Evolutionary conservation across 1,284 basidiomycete species (phyloP), one percentile per base, ranked within the genome.

Genomic region (Ceratobasidium sp.): DNA sequence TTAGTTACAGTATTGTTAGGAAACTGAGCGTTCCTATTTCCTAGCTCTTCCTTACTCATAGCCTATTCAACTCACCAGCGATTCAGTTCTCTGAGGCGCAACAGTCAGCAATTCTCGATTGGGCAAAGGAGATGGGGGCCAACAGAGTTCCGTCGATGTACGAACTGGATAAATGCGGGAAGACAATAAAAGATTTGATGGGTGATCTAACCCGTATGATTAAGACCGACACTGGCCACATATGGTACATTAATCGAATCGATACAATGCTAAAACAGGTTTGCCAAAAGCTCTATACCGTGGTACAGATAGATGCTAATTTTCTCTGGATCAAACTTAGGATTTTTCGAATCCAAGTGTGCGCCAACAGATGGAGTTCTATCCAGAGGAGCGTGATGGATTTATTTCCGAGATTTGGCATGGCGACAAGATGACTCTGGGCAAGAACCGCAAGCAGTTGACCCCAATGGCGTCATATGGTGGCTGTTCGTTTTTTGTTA

Each of bases 91-190:
- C 74, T 3, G 69, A 75, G 47, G 43, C 54, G 31, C 76, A 78
- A 55, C 75, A 78, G 55, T 72, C 67, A 58, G 77, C 77, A 0
- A 50, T 79, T 3, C 71, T 79, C 3, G 22, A 20, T 0, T 79
- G 75, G 74, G 76, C 74, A 15, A 75, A 73, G 20, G 74, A 70
- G 10, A 38, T 79, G 17, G 74, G 76, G 0, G 75, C 74, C 17
- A 7, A 7, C 7, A 40, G 17, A 8, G 38, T 40, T 40, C 38
- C 38, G 38, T 8, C 38, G 17, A 40, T 40, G 38, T 40, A 40
- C 17, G 38, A 40, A 40, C 38, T 40, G 17, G 38, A 40, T 40
- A 40, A 40, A 40, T 40, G 38, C 17, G 8, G 17, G 17, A 40
- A 40, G 17, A 40, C 17, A 17, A 17, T 40, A 8, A 40, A 40